Evolutionary conservation across 306 rosid species (phyloP), one percentile per base, ranked within the genome.

Genomic region (Pterocarpus santalinus): DNA sequence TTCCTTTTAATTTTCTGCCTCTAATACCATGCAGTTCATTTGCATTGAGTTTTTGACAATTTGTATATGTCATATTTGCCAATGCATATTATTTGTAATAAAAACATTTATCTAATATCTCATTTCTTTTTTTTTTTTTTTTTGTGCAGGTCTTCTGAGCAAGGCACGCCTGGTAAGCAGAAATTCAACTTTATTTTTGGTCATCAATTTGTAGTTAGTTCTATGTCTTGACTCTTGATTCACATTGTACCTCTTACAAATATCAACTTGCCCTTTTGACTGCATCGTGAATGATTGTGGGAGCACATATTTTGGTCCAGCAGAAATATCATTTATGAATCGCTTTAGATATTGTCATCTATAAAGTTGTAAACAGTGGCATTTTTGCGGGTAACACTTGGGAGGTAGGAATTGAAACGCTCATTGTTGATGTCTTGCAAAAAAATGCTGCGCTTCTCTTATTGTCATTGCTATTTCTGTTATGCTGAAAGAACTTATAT

Each of bases 151-250:
- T 83, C 95, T 34, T 95, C 95, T 13, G 97, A 95, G 38, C 97
- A 84, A 80, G 91, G 94, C 67, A 52, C 91, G 85, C 90, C 90
- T 78, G 97, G 98, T 95, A 89, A 52, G 93, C 82, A 63, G 69
- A 86, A 75, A 73, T 81, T 80, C 73, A 44, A 53, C 30, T 79
- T 33, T 72, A 41, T 43, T 34, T 66, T 66, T 41, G 8, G 32
- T 6, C 16, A 34, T 66, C 65, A 5, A 66, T 57, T 82, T 15
- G 74, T 28, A 16, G 16, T 79, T 65, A 38, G 47, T 71, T 82
- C 57, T 69, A 46, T 75, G 56, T n/a, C 56, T 73, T 65, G 57
- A 22, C 65, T 72, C 8, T 53, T 5, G 28, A 53, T 53, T 56
- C 58, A 35, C 44, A 14, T 49, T 17, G 10, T 60, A 17, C 46